Evolutionary conservation across 2,329 filamentous ascomycete genomes (phyloP).

Genomic region (Chaetomiaceae sp.): DNA sequence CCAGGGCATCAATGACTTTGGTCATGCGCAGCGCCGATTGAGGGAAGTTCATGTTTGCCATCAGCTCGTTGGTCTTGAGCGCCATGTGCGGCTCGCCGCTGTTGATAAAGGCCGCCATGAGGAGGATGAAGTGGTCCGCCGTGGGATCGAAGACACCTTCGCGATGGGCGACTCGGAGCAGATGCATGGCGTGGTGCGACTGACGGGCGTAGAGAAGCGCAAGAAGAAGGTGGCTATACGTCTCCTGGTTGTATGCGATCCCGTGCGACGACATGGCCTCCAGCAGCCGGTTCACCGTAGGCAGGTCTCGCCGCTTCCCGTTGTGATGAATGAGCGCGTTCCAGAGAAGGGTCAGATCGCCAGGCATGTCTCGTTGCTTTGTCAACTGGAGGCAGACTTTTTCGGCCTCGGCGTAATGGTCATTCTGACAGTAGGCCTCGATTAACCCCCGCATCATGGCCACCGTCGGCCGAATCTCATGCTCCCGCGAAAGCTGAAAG

Average conservation of each 20-base stretch:
- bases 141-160: conserved; percentile 43
- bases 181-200: conserved; percentile 44
- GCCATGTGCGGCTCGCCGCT: conserved; percentile 41
- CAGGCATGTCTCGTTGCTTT: conserved; percentile 43
- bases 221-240: conserved; percentile 46
- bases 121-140: conserved; percentile 46
- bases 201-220: conserved; percentile 47
- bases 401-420: conserved; percentile 51
- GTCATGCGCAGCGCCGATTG: conserved; percentile 41
- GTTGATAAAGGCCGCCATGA: conserved; percentile 49
- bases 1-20: conserved; percentile 39
- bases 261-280: conserved; percentile 43
- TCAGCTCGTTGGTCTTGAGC: conserved; percentile 38
- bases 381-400: conserved; percentile 54
- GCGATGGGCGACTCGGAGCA: conserved; percentile 42
- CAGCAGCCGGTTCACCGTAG: conserved; percentile 45
- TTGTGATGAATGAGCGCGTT: conserved; percentile 70
- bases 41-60: conserved; percentile 39
- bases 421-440: conserved; percentile 59
- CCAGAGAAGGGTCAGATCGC: conserved; percentile 62
- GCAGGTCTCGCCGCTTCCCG: conserved; percentile 54
- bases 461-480: conserved; percentile 45
- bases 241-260: conserved; percentile 46
- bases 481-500: conserved; percentile 56
- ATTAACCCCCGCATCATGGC: conserved; percentile 62